Conservation (phyloP, 331 rosid genomes). For the Arachis monticola region DNA sequence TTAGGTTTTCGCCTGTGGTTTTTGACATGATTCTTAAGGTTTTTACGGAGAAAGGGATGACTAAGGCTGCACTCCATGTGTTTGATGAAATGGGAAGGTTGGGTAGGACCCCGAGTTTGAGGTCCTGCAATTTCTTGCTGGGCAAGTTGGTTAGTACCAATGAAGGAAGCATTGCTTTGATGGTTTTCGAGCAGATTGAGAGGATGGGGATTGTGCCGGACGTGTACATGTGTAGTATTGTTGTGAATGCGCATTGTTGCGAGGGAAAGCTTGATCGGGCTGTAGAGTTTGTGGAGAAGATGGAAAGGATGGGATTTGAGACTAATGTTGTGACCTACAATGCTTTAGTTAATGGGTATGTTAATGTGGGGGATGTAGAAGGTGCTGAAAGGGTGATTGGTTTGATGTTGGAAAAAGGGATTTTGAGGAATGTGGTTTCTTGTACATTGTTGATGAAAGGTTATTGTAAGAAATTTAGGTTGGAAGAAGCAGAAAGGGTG, state of each 20-base stretch:
- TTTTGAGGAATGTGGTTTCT: slow-evolving; percentile 59
- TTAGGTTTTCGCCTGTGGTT: slow-evolving; percentile 61
- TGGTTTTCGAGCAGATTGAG: slow-evolving; percentile 64
- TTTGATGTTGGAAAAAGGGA: slow-evolving; percentile 62
- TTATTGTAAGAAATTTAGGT: slow-evolving; percentile 54
- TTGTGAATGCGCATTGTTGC: slow-evolving; percentile 56
- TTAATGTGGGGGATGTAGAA: slow-evolving; percentile 54
- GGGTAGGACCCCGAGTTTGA: slow-evolving; percentile 62
- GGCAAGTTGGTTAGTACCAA: slow-evolving; percentile 59
- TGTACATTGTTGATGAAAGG: slow-evolving; percentile 70
- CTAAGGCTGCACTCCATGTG: slow-evolving; percentile 65
- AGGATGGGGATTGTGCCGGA: slow-evolving; percentile 66
- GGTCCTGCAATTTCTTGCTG: slow-evolving; percentile 77
- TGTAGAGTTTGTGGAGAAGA: slow-evolving; percentile 51
- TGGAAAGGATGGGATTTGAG: slow-evolving; percentile 70
- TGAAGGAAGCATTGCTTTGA: slow-evolving; percentile 43
- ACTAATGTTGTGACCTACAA: slow-evolving; percentile 70
- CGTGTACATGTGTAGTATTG: slow-evolving; percentile 62
- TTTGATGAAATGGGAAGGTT: slow-evolving; percentile 69
- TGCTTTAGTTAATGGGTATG: slow-evolving; percentile 72
- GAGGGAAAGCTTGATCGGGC: slow-evolving; percentile 60
- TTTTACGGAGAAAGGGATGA: slow-evolving; percentile 67
- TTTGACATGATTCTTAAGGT: slow-evolving; percentile 72
- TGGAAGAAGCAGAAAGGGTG: slow-evolving; percentile 72
- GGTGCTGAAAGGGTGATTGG: slow-evolving; percentile 58